Evolutionary conservation across 257 asterid species (phyloP).

Genomic region (Fraxinus pennsylvanica): DNA sequence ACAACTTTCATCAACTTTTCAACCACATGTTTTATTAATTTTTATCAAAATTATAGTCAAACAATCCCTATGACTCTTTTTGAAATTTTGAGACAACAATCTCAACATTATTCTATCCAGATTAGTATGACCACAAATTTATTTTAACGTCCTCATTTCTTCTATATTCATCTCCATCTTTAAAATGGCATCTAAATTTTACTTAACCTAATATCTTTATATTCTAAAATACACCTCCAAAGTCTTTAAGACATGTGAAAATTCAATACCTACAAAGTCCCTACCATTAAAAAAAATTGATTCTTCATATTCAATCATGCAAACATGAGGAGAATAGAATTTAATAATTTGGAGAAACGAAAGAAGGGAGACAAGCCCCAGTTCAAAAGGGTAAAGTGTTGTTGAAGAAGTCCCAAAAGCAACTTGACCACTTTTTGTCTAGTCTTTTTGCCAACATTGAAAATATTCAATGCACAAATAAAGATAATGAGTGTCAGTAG

Average conservation of each 20-base stretch:
- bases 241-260: not conserved
- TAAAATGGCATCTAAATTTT: too few relatives aligned
- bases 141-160: too few relatives aligned
- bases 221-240: not conserved
- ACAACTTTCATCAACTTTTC: too few relatives aligned
- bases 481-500: conserved; percentile 41
- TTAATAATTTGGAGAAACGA: conserved; percentile 16
- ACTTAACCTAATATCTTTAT: not conserved
- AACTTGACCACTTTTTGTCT: conserved; percentile 40
- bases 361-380: conserved; percentile 56
- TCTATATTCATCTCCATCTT: too few relatives aligned
- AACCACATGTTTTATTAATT: too few relatives aligned
- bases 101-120: not conserved
- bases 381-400: conserved; percentile 47
- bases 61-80: too few relatives aligned
- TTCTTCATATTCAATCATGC: conserved; percentile 54
- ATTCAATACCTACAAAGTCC: not conserved
- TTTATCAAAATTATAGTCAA: too few relatives aligned
- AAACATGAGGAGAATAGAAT: conserved; percentile 53
- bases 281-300: not conserved
- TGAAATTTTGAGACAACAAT: too few relatives aligned
- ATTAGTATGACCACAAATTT: not conserved
- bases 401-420: conserved; percentile 32
- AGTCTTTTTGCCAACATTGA: conserved; percentile 33
- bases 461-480: conserved; percentile 26